Evolutionary conservation across 805 yeast species (phyloP), one percentile per base, ranked within the genome.

Genomic region (Kuraishia cidri): DNA sequence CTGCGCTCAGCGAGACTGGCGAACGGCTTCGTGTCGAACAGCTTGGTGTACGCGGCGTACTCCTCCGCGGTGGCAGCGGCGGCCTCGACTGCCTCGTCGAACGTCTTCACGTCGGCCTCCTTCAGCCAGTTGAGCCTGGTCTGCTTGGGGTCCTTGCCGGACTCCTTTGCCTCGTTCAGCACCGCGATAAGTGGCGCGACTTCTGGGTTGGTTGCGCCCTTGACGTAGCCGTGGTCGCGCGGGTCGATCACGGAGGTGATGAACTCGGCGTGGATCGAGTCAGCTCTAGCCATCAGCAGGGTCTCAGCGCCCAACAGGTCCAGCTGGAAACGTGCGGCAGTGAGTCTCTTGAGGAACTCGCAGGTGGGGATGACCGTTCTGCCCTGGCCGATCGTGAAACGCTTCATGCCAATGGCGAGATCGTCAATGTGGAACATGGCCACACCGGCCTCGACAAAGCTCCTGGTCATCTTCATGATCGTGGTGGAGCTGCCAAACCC

Each of bases 381-480:
- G 4, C 82, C 82, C 19, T 75, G 69, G 22, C 73, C 46, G 47
- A 75, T 80, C 4, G 81, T 80, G 52, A 80, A 75, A 45, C 73
- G 69, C 54, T 75, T 75, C 29, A 79, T 76, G 25, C 82, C 82
- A 37, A 72, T 78, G 25, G 75, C 54, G 47, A 75, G 79, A 47
- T 75, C 82, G 40, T 75, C 82, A 17, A 73, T 51, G 47, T 75
- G 82, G 30, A 75, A 67, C n/a, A 72, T 80, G 2, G 80, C 75
- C 3, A 81, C 80, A 15, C 82, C 82, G 14, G 62, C 61, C 47
- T 75, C 81, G n/a, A 77, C 80, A 55, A 75, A 75, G 32, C 73
- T 47, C 45, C 75, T 75, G 16, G 81, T 78, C 35, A 75, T 52
- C 45, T 75, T 75, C 82, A 75, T 75, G 3, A 75, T 76, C 0